Evolutionary conservation across 2,329 filamentous ascomycete species (phyloP).

Genomic region (Xylariales sp.): DNA sequence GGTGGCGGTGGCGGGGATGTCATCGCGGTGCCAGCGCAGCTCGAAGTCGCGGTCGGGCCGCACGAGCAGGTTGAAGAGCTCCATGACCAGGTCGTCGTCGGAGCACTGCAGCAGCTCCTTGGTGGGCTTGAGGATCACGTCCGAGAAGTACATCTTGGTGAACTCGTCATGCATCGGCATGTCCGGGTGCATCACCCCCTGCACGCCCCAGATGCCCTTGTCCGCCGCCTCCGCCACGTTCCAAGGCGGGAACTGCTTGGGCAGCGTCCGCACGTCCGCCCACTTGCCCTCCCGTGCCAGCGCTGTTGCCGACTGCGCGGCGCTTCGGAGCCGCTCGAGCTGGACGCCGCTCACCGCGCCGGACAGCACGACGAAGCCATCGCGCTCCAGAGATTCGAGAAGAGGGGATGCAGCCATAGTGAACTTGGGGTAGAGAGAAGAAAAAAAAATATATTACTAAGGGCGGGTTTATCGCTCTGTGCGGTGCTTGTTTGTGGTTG

Average conservation of each 20-base stretch:
- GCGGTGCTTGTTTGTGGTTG: too few species aligned
- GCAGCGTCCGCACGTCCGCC: slow-evolving; percentile 78
- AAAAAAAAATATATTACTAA: too few species aligned
- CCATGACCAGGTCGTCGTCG: slow-evolving; percentile 71
- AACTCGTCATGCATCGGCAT: slow-evolving; percentile 61
- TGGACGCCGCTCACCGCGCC: too few species aligned
- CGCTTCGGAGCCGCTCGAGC: slow-evolving; percentile 55
- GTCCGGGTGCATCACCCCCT: slow-evolving; percentile 74
- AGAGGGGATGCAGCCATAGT: slow-evolving; percentile 5
- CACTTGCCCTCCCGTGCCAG: slow-evolving; percentile 67
- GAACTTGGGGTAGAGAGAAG: too few species aligned
- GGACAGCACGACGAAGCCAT: too few species aligned
- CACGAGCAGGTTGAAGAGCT: slow-evolving; percentile 85
- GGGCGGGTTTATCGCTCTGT: too few species aligned
- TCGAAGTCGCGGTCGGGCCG: slow-evolving; percentile 67
- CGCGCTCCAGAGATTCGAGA: too few species aligned
- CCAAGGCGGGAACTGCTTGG: slow-evolving; percentile 92
- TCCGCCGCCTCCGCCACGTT: slow-evolving; percentile 43
- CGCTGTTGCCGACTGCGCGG: slow-evolving; percentile 51
- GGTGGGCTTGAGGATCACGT: slow-evolving; percentile 57
- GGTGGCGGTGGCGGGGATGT: slow-evolving; percentile 64
- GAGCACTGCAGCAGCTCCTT: slow-evolving; percentile 57
- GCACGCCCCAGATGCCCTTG: slow-evolving; percentile 82
- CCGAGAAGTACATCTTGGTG: slow-evolving; percentile 68
- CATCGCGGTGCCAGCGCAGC: slow-evolving; percentile 82